Base-by-base conservation (phyloP, 179 eudicot species). In the Amaranthus tricolor region DNA sequence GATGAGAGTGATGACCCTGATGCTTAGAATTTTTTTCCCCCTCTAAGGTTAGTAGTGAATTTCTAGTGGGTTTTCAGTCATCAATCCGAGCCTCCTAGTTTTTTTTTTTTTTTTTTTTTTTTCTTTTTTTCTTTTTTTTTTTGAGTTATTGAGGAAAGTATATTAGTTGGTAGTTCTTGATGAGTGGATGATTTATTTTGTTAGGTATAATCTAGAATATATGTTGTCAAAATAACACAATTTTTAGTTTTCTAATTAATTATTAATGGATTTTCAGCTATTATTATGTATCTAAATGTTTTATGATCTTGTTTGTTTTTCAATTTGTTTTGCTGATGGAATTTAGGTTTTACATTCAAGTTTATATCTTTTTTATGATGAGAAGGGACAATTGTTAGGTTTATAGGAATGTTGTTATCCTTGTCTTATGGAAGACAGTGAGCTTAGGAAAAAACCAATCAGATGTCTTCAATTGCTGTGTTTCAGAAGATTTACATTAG, bases 1-100 rank as follows among this genome's bases (percentile, higher is more conserved):
- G 83, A 83, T 57, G 84, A 85, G 7, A 76, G 80, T 68, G 82
- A 82, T 73, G 80, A 79, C 8, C 84, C 82, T 70, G 84, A 82
- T 78, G 84, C 82, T 60, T 81, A 81, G 80, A 43, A 45, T 44
- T 9, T 70, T 54, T 5, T 12, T n/a, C 8, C n/a, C 16, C 9
- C 20, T 11, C 17, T 1, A 13, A 77, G 75, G 79, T 77, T 62
- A 77, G 79, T 77, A 45, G 13, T 2, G n/a, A 21, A 9, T 47
- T 62, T 59, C n/a, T 13, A 68, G 40, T 31, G 2, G 40, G 40
- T 31, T 31, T 31, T 31, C 40, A 31, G 40, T 31, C 40, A 31
- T 31, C 40, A 31, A 31, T 31, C 40, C 40, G 40, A 31, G 40
- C 40, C 40, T 31, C 40, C 40, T 31, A 31, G 40, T 3, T 3